Evolutionary conservation across 2,329 filamentous ascomycete genomes (phyloP).

Genomic region (Colletotrichum sp.): DNA sequence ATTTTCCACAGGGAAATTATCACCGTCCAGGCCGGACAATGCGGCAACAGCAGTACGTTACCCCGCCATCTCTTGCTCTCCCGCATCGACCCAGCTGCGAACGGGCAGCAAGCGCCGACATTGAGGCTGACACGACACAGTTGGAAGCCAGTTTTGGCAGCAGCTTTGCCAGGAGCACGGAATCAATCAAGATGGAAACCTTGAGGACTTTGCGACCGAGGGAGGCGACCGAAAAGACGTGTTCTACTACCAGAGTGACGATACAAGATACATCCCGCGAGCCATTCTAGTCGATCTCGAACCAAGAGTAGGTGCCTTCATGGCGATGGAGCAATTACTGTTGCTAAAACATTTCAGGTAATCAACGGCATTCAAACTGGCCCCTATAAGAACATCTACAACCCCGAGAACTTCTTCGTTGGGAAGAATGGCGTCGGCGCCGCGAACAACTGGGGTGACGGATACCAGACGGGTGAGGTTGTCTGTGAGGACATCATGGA

Average conservation of each 20-base stretch:
- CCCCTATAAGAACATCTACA: slow-evolving; percentile 98
- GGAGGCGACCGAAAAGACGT: slow-evolving; percentile 98
- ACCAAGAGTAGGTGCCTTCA: slow-evolving; percentile 68
- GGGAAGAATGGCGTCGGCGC: slow-evolving; percentile 93
- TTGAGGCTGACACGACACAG: slow-evolving; percentile 53
- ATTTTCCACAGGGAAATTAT: slow-evolving; percentile 85
- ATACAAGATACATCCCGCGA: slow-evolving; percentile 96
- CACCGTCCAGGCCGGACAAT: slow-evolving; percentile 98
- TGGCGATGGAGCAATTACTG: too few relatives aligned
- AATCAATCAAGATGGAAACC: slow-evolving; percentile 95
- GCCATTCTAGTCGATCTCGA: slow-evolving; percentile 96
- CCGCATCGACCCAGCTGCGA: background rate
- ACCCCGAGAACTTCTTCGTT: slow-evolving; percentile 98
- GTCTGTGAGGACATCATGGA: slow-evolving; percentile 98
- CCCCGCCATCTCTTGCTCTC: background rate
- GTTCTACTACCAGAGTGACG: slow-evolving; percentile 99
- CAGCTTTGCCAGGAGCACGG: slow-evolving; percentile 98
- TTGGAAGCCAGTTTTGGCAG: slow-evolving; percentile 98
- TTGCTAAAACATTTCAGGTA: slow-evolving; percentile 53
- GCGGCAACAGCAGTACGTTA: slow-evolving; percentile 95
- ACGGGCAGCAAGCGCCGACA: background rate
- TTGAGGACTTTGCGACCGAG: slow-evolving; percentile 97
- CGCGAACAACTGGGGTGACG: slow-evolving; percentile 98
- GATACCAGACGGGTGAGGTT: slow-evolving; percentile 89
- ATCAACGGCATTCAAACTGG: slow-evolving; percentile 92